These are phyloP conservation scores for Yamadazyma laniorum DNA, from an alignment of 805 yeast genomes.

Conservation along the genomic window DNA sequence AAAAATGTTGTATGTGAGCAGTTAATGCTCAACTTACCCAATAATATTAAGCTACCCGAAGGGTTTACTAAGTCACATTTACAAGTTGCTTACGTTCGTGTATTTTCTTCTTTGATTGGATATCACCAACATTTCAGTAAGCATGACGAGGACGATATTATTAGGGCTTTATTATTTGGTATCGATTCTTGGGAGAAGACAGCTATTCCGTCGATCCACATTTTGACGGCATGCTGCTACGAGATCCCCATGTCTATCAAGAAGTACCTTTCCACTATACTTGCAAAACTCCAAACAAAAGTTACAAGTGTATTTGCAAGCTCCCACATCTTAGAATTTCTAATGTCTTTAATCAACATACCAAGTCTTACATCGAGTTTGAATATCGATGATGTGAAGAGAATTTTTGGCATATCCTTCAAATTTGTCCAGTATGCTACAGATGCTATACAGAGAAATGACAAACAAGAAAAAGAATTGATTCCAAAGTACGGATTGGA, in stretches of 20 bases:
- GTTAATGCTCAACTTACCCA: conserved; percentile 49
- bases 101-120: conserved; percentile 60
- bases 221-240: conserved; percentile 73
- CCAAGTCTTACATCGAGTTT: conserved; percentile 69
- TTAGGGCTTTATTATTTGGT: conserved; percentile 58
- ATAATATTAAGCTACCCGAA: conserved; percentile 38
- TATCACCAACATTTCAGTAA: conserved; percentile 54
- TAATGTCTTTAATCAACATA: conserved; percentile 61
- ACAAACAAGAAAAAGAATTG: conserved; percentile 11
- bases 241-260: conserved; percentile 75
- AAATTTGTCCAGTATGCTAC: conserved; percentile 71
- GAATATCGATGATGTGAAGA: conserved; percentile 70
- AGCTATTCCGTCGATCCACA: conserved; percentile 74
- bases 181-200: conserved; percentile 76
- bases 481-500: conserved; percentile 44
- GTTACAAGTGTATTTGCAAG: conserved; percentile 68
- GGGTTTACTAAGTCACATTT: conserved; percentile 55
- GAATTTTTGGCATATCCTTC: conserved; percentile 82
- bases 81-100: conserved; percentile 62
- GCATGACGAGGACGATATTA: conserved; percentile 60
- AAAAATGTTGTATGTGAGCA: conserved; percentile 58
- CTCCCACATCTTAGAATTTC: conserved; percentile 73
- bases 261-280: conserved; percentile 62
- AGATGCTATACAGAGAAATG: conserved; percentile 39
- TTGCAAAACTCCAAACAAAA: conserved; percentile 72